A percentile compares a stretch with the other conserved stretches of the same genome.
Evolutionary conservation across 768 basidiomycete species (phyloP).

Genomic region (Boletus subcaerulescens): DNA sequence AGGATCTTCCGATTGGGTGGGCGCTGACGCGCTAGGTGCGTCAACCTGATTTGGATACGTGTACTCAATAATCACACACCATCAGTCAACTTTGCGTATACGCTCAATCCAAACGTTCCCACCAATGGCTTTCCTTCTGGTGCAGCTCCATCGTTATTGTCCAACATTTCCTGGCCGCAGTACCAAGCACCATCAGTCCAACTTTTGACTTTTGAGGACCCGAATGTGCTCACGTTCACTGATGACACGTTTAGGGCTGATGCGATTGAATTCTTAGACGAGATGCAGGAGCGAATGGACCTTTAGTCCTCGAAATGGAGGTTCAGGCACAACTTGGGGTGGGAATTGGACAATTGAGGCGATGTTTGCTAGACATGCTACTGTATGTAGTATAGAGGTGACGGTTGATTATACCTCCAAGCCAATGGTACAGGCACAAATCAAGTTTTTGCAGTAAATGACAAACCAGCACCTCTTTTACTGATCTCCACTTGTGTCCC

Average conservation of each 20-base stretch:
- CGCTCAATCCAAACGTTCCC: slow-evolving; percentile 6
- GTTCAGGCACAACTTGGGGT: no score
- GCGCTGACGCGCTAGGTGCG: slow-evolving; percentile 13
- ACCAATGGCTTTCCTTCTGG: slow-evolving; percentile 8
- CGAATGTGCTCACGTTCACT: slow-evolving; percentile 6
- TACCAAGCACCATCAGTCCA: background rate
- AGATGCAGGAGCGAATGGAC: background rate
- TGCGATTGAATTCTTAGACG: slow-evolving; percentile 9
- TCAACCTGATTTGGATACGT: background rate
- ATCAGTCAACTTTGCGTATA: slow-evolving; percentile 18
- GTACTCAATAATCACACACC: background rate
- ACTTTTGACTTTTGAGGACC: slow-evolving; percentile 9
- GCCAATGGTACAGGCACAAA: no score
- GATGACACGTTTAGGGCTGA: slow-evolving; percentile 5
- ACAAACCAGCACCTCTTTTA: slow-evolving; percentile 27
- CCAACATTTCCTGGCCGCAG: slow-evolving; percentile 3
- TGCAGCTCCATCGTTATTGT: slow-evolving; percentile 7
- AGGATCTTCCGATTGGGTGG: slow-evolving; percentile 12
- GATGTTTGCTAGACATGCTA: background rate
- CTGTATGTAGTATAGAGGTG: no score
- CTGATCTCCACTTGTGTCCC: slow-evolving; percentile 23
- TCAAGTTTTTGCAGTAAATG: background rate
- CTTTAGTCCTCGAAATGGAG: background rate
- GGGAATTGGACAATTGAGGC: background rate
- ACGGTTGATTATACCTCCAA: no score